phyloP scores from a whole-genome alignment of 306 rosid species.

The Mimosa bimucronata region DNA sequence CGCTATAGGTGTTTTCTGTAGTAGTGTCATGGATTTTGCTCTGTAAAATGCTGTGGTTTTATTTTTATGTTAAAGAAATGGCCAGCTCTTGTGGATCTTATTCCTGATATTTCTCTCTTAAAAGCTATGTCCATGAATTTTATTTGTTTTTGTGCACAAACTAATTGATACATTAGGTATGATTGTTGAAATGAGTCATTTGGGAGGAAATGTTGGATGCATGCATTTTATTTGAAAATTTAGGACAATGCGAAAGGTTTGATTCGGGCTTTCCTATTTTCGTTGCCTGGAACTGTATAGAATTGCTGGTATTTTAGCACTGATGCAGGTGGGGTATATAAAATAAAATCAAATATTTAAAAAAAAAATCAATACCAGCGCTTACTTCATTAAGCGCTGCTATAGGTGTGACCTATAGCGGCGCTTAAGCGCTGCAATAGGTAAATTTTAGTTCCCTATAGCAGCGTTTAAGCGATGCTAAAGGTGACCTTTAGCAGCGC shows the following conservation, averaged over 20 bases:
- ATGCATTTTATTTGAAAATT: not conserved
- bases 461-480: no score
- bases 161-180: not conserved
- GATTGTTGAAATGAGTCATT: not conserved
- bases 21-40: slow-evolving; percentile 15
- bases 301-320: no score
- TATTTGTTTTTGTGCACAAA: not conserved
- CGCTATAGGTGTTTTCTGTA: no score
- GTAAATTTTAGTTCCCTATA: no score
- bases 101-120: not conserved
- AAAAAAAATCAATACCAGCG: no score
- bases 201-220: slow-evolving; percentile 7
- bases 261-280: not conserved
- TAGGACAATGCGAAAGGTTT: not conserved
- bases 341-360: no score
- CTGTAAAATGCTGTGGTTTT: not conserved
- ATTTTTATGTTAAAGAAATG: not conserved
- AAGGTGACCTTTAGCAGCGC: no score
- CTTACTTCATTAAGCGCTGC: no score
- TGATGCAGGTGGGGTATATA: no score
- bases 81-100: not conserved
- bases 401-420: no score
- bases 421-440: no score
- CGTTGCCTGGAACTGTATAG: no score
- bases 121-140: not conserved